Evolutionary conservation across 2,329 filamentous ascomycete genomes (phyloP), one percentile per base, ranked within the genome.

Genomic region (Leptographium lundbergii): DNA sequence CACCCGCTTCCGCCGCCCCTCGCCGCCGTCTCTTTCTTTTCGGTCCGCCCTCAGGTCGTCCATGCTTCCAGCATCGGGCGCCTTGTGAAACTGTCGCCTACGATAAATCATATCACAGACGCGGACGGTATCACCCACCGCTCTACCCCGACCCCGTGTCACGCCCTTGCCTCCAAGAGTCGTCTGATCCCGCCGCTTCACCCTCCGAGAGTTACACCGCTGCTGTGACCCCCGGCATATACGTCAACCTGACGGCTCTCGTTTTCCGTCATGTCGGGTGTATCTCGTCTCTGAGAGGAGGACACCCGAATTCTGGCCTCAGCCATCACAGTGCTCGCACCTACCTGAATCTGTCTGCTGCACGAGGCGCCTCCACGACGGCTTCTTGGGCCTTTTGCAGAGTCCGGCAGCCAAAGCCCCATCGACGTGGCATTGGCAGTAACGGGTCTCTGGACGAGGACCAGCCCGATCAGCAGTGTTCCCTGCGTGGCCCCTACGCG

Each of bases 241-340:
- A 19, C 13, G 48, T 27, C 48, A 29, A 29, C 48, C 19, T 34
- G 51, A 54, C 59, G 29, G 52, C 29, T 22, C 36, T 14, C 42
- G 29, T 22, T n/a, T 24, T 56, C 54, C 55, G 55, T 36, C 55
- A 57, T 57, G 56, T 51, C 56, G 47, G 34, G 29, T 57, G 56
- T 14, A n/a, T 32, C 56, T 14, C 50, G 56, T 39, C 48, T 57
- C 48, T 57, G 45, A 42, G 32, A 57, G 47, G 47, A 11, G 22
- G 52, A 50, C 47, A 19, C 32, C 27, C 45, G 25, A 22, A 52
- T 17, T 42, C n/a, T 22, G 42, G 29, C 45, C 17, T 25, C 51
- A 27, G 17, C 29, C 22, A 27, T 19, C 48, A 19, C 2, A 29
- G 48, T n/a, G 48, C 48, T n/a, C 25, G 48, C 14, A 13, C 48